Evolutionary conservation across 2,329 filamentous ascomycete genomes (phyloP), one percentile per base, ranked within the genome.

Genomic region (Purpureocillium takamizusanense): DNA sequence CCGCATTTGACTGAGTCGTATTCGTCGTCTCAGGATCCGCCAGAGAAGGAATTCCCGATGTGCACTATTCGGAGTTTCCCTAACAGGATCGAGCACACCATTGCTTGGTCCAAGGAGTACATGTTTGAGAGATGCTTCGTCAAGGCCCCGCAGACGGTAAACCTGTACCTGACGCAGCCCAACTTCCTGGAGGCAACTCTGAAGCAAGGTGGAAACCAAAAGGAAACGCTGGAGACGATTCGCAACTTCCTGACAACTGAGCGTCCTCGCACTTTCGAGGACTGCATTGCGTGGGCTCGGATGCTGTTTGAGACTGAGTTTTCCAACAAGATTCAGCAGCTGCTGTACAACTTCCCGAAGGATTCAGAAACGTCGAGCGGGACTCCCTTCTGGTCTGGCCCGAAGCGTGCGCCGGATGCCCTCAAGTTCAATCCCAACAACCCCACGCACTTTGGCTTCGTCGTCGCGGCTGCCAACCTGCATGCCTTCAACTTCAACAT

Each of bases 401-500:
- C 92, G 35, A 98, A 98, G 77, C 87, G 92, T 54, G 92, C 92
- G 11, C 92, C 92, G 5, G 87, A 94, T 46, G 76, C 90, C 46
- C 72, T 97, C 56, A 89, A 86, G 60, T 98, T 98, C 50, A 86
- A 95, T 52, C 63, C 81, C 34, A 75, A 80, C 43, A 92, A 95
- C 63, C 71, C 81, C 10, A 92, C 87, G 16, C 92, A 98, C 63
- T 82, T 90, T 55, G 78, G 76, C 29, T 98, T 95, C 57, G 72
- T 98, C 39, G 78, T 94, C 45, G 81, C 92, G 14, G 92, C 80
- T 7, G 88, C 92, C 28, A 92, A 94, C 56, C 74, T 98, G 18
- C 92, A 95, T 53, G 92, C 90, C 1, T 98, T 92, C 75, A 98
- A 98, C 69, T 98, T 95, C 63, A 84, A 86, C 43, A 95, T 98